Evolutionary conservation across 2,329 filamentous ascomycete species (phyloP).

Genomic region (Fusarium begoniae): DNA sequence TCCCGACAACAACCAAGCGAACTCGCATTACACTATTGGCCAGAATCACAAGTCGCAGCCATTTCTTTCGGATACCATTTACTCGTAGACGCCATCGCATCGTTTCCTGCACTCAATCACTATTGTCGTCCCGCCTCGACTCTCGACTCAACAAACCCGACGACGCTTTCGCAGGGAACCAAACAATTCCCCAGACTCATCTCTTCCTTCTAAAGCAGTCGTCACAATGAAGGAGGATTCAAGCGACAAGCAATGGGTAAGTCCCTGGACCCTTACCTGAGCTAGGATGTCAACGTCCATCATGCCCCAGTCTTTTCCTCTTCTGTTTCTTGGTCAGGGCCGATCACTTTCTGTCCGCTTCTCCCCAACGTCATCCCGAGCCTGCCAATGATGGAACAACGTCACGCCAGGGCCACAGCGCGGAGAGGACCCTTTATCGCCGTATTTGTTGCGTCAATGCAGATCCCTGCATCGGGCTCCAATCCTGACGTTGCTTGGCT

Average conservation of each 20-base stretch:
- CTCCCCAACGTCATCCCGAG: constrained; percentile 37
- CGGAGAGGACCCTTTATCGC: constrained; percentile 29
- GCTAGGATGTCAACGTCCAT: constrained; percentile 14
- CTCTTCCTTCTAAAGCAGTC: background rate
- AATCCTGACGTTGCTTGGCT: constrained; percentile 18
- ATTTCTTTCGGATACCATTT: background rate
- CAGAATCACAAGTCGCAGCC: background rate
- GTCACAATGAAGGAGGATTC: constrained; percentile 34
- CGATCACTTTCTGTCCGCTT: constrained; percentile 11
- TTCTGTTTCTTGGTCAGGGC: constrained; percentile 10
- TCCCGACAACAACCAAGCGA: background rate
- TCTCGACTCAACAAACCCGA: background rate
- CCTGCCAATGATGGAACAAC: constrained; percentile 12
- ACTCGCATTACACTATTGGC: background rate
- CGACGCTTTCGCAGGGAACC: background rate
- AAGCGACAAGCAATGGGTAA: constrained; percentile 61
- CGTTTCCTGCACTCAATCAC: background rate
- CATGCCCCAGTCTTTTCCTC: constrained; percentile 23
- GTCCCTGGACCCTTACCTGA: constrained; percentile 37
- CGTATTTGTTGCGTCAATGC: constrained; percentile 35
- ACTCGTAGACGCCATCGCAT: background rate
- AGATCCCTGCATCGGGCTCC: constrained; percentile 18
- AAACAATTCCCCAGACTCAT: background rate
- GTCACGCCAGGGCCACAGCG: constrained; percentile 24
- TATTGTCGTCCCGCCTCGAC: background rate